Conservation (phyloP, 371 early-diverging fungal genomes). For the Funneliformis caledonium region DNA sequence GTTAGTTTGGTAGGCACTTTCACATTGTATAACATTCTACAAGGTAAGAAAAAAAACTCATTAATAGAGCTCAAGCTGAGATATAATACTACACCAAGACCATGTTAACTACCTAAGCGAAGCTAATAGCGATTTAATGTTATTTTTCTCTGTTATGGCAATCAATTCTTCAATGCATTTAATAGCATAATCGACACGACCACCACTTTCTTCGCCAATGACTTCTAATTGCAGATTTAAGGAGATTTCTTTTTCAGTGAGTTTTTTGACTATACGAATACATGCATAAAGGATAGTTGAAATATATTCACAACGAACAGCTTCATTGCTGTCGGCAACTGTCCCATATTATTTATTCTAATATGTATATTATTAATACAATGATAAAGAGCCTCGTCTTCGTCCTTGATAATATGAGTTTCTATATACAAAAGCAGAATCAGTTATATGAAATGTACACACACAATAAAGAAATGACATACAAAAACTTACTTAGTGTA, state of each 20-base stretch:
- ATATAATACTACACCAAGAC: too few species aligned
- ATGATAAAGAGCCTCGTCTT: not conserved
- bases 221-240: slow-evolving; percentile 29
- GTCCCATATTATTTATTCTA: too few species aligned
- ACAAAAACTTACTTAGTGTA: too few species aligned
- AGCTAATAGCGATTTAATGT: not conserved
- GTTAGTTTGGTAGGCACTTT: too few species aligned
- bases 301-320: slow-evolving; percentile 31
- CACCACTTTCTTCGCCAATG: slow-evolving; percentile 24
- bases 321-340: slow-evolving; percentile 21
- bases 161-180: too few species aligned
- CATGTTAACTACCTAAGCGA: too few species aligned
- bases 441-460: too few species aligned
- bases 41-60: too few species aligned
- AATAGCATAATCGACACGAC: slow-evolving; percentile 28
- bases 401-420: not conserved
- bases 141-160: not conserved
- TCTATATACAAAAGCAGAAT: not conserved
- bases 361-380: not conserved
- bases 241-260: slow-evolving; percentile 1
- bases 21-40: not conserved
- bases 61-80: too few species aligned
- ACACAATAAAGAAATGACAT: too few species aligned
- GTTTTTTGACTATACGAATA: not conserved
- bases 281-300: too few species aligned